A percentile compares a stretch with the other conserved stretches of the same genome.
phyloP scores from a whole-genome alignment of 345 rosid genomes.

The Boechera divaricarpa region DNA sequence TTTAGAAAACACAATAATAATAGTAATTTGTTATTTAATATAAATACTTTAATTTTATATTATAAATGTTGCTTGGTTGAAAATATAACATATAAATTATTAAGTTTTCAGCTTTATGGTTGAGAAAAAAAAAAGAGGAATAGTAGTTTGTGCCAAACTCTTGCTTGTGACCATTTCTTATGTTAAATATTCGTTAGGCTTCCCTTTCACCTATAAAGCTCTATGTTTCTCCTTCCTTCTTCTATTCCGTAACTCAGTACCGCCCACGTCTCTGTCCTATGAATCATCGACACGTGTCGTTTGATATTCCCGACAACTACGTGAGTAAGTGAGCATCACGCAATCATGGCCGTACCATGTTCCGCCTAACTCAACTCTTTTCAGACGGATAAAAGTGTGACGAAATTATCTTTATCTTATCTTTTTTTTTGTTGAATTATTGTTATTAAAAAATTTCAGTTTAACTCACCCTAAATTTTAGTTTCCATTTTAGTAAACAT shows the following conservation, averaged over 20 bases:
- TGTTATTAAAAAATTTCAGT: not conserved
- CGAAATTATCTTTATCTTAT: not conserved
- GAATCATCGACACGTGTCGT: not conserved
- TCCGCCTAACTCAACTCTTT: constrained; percentile 38
- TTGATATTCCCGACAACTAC: constrained; percentile 30
- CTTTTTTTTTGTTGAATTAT: not conserved
- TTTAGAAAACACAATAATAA: not conserved
- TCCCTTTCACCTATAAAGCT: constrained; percentile 40
- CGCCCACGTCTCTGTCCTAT: constrained; percentile 13
- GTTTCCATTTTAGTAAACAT: not conserved
- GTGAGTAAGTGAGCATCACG: constrained; percentile 41
- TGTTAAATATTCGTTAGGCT: constrained; percentile 35
- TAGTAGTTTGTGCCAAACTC: constrained; percentile 36
- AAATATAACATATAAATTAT: not conserved
- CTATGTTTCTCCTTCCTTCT: constrained; percentile 36
- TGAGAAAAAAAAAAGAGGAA: constrained; percentile 9
- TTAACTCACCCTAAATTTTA: not conserved
- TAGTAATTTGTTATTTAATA: too few species aligned
- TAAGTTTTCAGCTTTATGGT: constrained; percentile 13
- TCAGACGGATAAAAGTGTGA: constrained; percentile 21
- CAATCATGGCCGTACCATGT: constrained; percentile 41
- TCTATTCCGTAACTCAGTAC: constrained; percentile 37
- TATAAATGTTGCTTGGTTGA: constrained; percentile 17
- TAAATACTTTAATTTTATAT: not conserved
- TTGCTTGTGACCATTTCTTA: constrained; percentile 30